Evolutionary conservation across 345 rosid genomes (phyloP), one percentile per base, ranked within the genome.

Genomic region (Noccaea caerulescens): DNA sequence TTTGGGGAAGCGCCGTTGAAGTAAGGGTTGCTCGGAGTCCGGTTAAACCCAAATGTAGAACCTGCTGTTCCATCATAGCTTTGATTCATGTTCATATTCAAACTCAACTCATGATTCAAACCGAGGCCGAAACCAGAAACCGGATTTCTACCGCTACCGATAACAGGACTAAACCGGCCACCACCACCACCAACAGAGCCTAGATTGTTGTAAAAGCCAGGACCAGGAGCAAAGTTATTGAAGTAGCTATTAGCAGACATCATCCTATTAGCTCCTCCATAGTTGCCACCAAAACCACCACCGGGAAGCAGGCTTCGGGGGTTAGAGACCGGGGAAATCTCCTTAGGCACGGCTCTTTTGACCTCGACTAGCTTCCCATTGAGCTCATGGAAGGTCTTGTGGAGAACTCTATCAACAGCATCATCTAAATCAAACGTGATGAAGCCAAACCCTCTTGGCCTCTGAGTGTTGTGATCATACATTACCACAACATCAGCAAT

Each of bases 381-480:
- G 38, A 93, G 90, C 80, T 93, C 98, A 51, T 93, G 98, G 72
- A 93, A 93, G 20, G 88, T 93, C 76, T 79, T 89, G 68, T 81
- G 86, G 72, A 93, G 86, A 73, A 89, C 98, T 62, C 83, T 77
- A 33, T 93, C 96, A 66, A 93, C 96, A 33, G 97, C 86, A 39
- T 93, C 98, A 75, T 91, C 95, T 0, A 87, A 81, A 80, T 91
- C 96, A 77, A 81, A 91, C 16, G 98, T 91, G 58, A 93, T 91
- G 85, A 93, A 93, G 72, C 98, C 97, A 67, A 91, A 93, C 36
- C 98, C 97, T 86, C 98, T 89, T 59, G 98, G 98, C 80, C 98
- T 86, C 77, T 86, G 97, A 18, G 97, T 91, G 63, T 89, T 91
- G 80, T 93, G 97, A 79, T 93, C 98, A 76, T 91, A 91, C 97